These are phyloP conservation scores for Fusarium camptoceras DNA, from an alignment of 2,329 filamentous ascomycete species.

Conservation along the genomic window DNA sequence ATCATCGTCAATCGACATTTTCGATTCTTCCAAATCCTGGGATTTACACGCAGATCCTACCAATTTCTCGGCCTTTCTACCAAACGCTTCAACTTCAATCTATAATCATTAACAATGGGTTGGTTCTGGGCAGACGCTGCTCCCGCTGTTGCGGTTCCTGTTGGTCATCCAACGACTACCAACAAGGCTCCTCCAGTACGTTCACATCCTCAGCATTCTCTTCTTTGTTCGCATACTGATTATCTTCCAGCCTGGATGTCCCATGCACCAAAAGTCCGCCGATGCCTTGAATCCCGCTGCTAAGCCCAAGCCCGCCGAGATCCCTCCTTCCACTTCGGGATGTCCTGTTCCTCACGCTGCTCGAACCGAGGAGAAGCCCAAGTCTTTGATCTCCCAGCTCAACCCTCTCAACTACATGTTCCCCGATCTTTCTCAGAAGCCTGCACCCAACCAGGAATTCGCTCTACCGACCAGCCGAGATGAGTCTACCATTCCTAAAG, in stretches of 20 bases:
- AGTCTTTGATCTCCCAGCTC: constrained; percentile 66
- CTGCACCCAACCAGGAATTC: constrained; percentile 77
- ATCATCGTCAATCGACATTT: constrained; percentile 24
- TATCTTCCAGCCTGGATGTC: constrained; percentile 61
- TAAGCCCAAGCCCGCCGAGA: constrained; percentile 39
- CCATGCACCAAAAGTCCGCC: constrained; percentile 67
- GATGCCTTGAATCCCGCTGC: constrained; percentile 58
- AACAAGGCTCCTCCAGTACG: constrained; percentile 51
- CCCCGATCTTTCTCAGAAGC: constrained; percentile 82
- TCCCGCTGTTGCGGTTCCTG: constrained; percentile 51
- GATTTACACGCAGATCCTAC: not conserved
- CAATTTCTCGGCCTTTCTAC: constrained; percentile 2
- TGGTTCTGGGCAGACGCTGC: constrained; percentile 72
- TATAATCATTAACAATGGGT: constrained; percentile 59
- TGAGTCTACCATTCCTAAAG: constrained; percentile 89
- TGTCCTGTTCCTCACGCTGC: constrained; percentile 60
- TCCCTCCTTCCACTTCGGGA: constrained; percentile 41
- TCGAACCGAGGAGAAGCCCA: constrained; percentile 50
- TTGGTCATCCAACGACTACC: constrained; percentile 50
- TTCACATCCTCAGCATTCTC: not conserved
- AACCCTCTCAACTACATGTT: constrained; percentile 96
- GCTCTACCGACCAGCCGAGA: constrained; percentile 84
- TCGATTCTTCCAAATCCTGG: not conserved
- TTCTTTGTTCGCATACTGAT: constrained; percentile 35
- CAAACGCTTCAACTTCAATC: not conserved